Evolutionary conservation across 495 filamentous ascomycete species (phyloP), one percentile per base, ranked within the genome.

Genomic region (Thozetella sp.): DNA sequence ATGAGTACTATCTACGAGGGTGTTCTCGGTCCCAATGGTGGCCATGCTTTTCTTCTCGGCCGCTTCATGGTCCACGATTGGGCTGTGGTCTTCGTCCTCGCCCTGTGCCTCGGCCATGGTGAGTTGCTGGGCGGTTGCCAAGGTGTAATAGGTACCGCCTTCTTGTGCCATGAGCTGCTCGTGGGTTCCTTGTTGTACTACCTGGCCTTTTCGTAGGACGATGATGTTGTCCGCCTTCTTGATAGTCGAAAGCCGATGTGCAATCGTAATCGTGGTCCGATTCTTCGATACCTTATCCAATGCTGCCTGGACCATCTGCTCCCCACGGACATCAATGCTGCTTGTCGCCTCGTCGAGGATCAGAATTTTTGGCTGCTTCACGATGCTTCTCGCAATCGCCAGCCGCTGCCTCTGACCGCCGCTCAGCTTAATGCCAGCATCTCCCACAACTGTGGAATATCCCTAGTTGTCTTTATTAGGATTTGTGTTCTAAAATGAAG

Each of bases 271-370:
- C 0, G 83, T 88, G 2, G 86, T 88, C n/a, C 85, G 69, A 30
- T 79, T 75, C 45, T 76, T 72, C 0, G 81, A 86, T 48, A 77
- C 74, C 62, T 75, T 76, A 51, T 87, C 83, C 19, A 88, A 63
- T 1, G 85, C 81, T 6, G 74, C 75, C 62, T 87, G 84, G 3
- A 88, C 84, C 23, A 86, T 71, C n/a, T 77, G 73, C 63, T 88
- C 85, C 19, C 81, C 76, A 11, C 79, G 74, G 25, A 83, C 79
- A 60, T 88, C 85, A 23, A 88, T 81, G 26, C 83, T 79, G 54
- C 78, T 86, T 0, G 91, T 95, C 19, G 92, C 92, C 71, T 96
- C 92, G 65, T 96, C 92, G 6, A 97, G 74, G 27, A 96, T 88
- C 3, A 97, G 75, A 57, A 97, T 88, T n/a, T 85, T 84, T 0